A percentile compares a stretch with the other conserved stretches of the same genome.
These are phyloP conservation scores for Pleurotus cornucopiae DNA, from an alignment of 768 basidiomycete species.

Conservation along the genomic window DNA sequence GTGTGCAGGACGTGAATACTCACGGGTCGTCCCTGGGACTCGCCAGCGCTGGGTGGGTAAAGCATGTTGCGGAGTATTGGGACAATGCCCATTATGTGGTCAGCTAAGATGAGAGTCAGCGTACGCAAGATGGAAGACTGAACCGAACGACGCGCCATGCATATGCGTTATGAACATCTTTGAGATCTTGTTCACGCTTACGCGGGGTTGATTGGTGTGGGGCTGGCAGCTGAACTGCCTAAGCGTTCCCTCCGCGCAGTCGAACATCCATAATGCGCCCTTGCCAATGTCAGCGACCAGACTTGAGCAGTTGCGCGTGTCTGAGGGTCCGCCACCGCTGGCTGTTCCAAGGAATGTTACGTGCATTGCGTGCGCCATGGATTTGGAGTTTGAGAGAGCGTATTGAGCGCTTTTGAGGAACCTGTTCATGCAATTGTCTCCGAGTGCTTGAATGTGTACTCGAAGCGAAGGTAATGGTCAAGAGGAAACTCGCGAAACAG, in stretches of 20 bases:
- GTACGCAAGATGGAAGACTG: not conserved
- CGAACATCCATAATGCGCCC: constrained; percentile 72
- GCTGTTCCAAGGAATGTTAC: constrained; percentile 76
- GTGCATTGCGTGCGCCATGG: constrained; percentile 23
- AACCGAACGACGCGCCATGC: constrained; percentile 49
- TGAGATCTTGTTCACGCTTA: constrained; percentile 44
- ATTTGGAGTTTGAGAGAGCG: not conserved
- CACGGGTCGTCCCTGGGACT: not conserved
- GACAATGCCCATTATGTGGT: constrained; percentile 73
- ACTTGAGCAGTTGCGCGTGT: constrained; percentile 73
- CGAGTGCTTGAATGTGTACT: too few species aligned
- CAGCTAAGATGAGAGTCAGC: constrained; percentile 34
- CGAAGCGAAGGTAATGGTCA: too few species aligned
- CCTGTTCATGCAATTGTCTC: not conserved
- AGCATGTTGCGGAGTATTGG: constrained; percentile 61
- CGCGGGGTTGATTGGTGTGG: constrained; percentile 18
- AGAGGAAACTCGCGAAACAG: too few species aligned
- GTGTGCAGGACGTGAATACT: too few species aligned
- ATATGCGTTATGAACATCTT: constrained; percentile 85
- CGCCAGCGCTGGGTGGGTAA: constrained; percentile 33
- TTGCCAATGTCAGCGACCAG: constrained; percentile 59
- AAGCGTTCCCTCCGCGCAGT: constrained; percentile 79
- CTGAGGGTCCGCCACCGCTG: constrained; percentile 71
- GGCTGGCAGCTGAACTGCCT: constrained; percentile 64
- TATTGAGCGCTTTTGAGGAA: not conserved